phyloP scores from a whole-genome alignment of 306 rosid species.

The Hylodesmum podocarpum region DNA sequence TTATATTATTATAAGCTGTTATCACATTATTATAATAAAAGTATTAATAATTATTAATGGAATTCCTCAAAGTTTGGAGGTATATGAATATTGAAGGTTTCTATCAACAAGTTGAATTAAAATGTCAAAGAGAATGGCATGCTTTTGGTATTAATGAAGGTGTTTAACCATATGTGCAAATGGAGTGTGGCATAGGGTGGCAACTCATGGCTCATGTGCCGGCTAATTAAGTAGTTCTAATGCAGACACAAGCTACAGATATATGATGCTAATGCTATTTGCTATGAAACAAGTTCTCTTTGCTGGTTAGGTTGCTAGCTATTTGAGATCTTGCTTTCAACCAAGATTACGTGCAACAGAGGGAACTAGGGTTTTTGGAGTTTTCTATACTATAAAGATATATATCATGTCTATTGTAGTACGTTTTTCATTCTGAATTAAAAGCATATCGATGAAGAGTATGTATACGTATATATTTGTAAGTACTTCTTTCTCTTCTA shows the following conservation, averaged over 20 bases:
- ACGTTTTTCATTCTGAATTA: background rate
- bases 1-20: background rate
- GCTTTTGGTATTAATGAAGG: slow-evolving; percentile 32
- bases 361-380: slow-evolving; percentile 41
- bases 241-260: background rate
- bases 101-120: background rate
- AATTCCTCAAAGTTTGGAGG: slow-evolving; percentile 3
- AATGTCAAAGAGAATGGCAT: background rate
- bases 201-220: slow-evolving; percentile 37
- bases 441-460: background rate
- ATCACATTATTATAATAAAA: background rate
- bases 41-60: background rate
- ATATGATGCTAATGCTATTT: background rate
- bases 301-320: no score
- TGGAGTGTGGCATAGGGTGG: background rate
- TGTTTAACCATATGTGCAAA: slow-evolving; percentile 22
- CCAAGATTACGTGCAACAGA: slow-evolving; percentile 29
- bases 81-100: background rate
- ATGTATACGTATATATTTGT: background rate
- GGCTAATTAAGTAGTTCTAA: slow-evolving; percentile 32
- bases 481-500: background rate
- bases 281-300: background rate
- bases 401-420: background rate
- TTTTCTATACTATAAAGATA: slow-evolving; percentile 15
- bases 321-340: slow-evolving; percentile 31